Conservation (phyloP, 129 eudicot species). For the Flaveria ramosissima region DNA sequence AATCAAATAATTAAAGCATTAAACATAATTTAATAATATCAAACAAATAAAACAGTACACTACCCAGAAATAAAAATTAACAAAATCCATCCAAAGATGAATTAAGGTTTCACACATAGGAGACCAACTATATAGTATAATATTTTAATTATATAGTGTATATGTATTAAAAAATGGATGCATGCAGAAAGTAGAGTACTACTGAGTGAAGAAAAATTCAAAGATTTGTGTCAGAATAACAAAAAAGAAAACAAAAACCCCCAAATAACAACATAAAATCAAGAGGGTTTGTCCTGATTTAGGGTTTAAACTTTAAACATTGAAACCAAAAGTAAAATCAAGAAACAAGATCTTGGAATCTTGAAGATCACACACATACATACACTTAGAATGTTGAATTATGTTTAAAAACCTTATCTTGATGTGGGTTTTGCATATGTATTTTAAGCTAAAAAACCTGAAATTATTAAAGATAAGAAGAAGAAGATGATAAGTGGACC, state of each 20-base stretch:
- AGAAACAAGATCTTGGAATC: constrained; percentile 22
- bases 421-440: constrained; percentile 19
- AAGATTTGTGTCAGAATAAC: constrained; percentile 19
- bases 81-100: not conserved
- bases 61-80: constrained; percentile 3
- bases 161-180: constrained; percentile 26
- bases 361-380: not conserved
- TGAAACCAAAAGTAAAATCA: not conserved
- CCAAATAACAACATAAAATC: constrained; percentile 17
- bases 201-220: not conserved
- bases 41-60: constrained; percentile 35
- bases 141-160: not conserved
- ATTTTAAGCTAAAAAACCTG: not conserved
- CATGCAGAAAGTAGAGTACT: constrained; percentile 30
- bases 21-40: not conserved
- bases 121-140: not conserved
- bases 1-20: too few relatives aligned
- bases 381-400: not conserved
- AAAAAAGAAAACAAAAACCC: not conserved
- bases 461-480: not conserved
- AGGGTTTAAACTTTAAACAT: not conserved
- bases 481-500: constrained; percentile 33
- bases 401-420: not conserved
- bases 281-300: constrained; percentile 18
- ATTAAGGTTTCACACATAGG: not conserved